phyloP scores from a whole-genome alignment of 805 yeast species.

The Candida arabinofermentans region DNA sequence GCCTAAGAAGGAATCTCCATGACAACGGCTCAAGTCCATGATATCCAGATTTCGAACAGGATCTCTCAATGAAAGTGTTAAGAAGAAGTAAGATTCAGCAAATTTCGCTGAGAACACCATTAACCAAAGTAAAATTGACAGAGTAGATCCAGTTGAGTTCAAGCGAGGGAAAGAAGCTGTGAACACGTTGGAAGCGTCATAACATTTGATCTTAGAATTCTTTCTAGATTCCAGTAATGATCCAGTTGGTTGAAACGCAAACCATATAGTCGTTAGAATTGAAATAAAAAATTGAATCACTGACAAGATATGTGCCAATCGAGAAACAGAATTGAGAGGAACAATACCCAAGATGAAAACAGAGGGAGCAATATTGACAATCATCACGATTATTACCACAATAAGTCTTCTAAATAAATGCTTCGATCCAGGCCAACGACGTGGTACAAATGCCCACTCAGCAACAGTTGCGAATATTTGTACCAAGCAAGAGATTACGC shows the following conservation, averaged over 20 bases:
- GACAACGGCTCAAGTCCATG: constrained; percentile 40
- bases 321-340: constrained; percentile 34
- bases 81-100: constrained; percentile 49
- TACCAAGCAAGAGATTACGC: constrained; percentile 39
- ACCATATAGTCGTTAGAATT: constrained; percentile 37
- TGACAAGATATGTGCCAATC: constrained; percentile 35
- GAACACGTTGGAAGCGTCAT: constrained; percentile 36
- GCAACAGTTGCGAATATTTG: constrained; percentile 37
- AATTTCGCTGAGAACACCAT: constrained; percentile 46
- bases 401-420: constrained; percentile 33
- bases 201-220: constrained; percentile 20
- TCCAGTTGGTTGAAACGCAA: constrained; percentile 37
- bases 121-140: constrained; percentile 46
- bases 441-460: constrained; percentile 45
- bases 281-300: constrained; percentile 41
- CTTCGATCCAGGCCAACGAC: constrained; percentile 45
- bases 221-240: constrained; percentile 27
- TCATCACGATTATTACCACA: constrained; percentile 30
- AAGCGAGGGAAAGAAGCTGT: constrained; percentile 41
- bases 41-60: constrained; percentile 45
- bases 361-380: constrained; percentile 38
- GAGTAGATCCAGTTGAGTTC: constrained; percentile 33
- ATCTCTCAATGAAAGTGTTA: constrained; percentile 49
- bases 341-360: constrained; percentile 35
- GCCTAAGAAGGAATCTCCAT: constrained; percentile 40